Evolutionary conservation across 306 rosid species (phyloP).

Genomic region (Cajanus cajan): DNA sequence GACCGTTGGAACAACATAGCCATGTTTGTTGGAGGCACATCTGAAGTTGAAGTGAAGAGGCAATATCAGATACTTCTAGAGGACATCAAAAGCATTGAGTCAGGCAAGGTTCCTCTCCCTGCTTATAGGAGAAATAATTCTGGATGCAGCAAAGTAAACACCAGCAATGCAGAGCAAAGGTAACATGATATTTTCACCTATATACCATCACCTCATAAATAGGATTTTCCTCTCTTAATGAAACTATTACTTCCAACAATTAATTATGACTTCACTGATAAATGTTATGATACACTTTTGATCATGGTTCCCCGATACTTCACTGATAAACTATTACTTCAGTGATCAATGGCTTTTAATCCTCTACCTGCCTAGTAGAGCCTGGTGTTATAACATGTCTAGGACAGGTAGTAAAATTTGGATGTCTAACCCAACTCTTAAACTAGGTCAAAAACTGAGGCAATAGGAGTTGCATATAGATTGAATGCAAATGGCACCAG

Average conservation of each 20-base stretch:
- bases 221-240: neutral
- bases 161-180: constrained; percentile 41
- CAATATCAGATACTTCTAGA: constrained; percentile 56
- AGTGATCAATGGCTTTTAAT: neutral
- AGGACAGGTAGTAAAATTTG: neutral
- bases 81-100: constrained; percentile 61
- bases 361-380: neutral
- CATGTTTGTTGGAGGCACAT: constrained; percentile 57
- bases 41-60: constrained; percentile 65
- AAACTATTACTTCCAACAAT: constrained; percentile 9
- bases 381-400: neutral
- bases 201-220: neutral
- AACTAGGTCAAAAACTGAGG: neutral
- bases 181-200: constrained; percentile 22
- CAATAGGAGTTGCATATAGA: neutral
- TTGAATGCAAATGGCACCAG: constrained; percentile 7
- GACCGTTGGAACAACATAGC: constrained; percentile 70
- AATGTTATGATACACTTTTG: neutral
- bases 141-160: constrained; percentile 29
- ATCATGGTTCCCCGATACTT: neutral
- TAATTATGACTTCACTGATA: neutral
- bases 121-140: constrained; percentile 31
- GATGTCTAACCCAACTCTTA: neutral
- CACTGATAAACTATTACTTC: too few species aligned
- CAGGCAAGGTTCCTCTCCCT: constrained; percentile 66